Conservation (phyloP, 495 filamentous ascomycete species). For the Aspergillus nidulans region DNA sequence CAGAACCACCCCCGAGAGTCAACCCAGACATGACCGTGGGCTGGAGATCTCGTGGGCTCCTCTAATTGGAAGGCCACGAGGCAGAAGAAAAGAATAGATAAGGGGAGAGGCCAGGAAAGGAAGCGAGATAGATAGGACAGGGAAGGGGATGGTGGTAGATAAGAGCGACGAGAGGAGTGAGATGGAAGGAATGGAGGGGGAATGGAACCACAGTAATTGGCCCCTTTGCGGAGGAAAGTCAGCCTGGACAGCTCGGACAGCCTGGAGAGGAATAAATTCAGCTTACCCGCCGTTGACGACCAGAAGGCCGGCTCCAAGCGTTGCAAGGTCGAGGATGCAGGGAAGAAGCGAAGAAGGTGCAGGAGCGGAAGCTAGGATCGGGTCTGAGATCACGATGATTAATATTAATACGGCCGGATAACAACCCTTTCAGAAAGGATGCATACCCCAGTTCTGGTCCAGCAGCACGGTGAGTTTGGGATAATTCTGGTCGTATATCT, state of each 20-base stretch:
- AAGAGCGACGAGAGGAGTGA: constrained; percentile 5
- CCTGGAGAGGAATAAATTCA: constrained; percentile 16
- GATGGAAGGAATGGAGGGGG: constrained; percentile 4
- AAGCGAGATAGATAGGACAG: neutral
- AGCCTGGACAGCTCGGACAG: constrained; percentile 1
- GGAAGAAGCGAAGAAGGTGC: constrained; percentile 10
- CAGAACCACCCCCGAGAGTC: constrained; percentile 31
- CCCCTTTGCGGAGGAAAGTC: constrained; percentile 4
- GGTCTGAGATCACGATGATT: constrained; percentile 13
- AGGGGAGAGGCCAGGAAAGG: neutral
- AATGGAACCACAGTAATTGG: constrained; percentile 2
- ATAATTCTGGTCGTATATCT: neutral
- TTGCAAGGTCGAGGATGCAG: neutral
- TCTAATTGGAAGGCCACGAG: constrained; percentile 16
- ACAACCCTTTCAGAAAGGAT: neutral
- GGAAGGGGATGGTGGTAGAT: constrained; percentile 8
- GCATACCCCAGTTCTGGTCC: constrained; percentile 12
- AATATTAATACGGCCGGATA: neutral
- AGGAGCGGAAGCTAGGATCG: constrained; percentile 16
- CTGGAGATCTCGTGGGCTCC: constrained; percentile 11
- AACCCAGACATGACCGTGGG: constrained; percentile 35
- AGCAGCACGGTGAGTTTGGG: neutral
- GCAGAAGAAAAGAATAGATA: constrained; percentile 12
- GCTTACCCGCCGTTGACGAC: constrained; percentile 28
- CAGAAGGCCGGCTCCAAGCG: constrained; percentile 9